These are phyloP conservation scores for Hanseniaspora clermontiae DNA, from an alignment of 805 yeast species.

Conservation along the genomic window DNA sequence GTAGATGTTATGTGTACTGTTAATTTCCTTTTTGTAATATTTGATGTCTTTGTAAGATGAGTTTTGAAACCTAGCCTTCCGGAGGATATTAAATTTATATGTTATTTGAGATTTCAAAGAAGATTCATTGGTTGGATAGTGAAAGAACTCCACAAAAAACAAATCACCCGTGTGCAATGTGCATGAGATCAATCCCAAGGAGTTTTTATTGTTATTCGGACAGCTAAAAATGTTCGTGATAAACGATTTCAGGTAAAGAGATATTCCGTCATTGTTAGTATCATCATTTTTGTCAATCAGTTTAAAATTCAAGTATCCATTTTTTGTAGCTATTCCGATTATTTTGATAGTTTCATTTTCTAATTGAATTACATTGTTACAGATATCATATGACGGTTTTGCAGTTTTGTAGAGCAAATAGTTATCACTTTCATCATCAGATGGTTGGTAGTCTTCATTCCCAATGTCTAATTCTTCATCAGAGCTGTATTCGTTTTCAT, in stretches of 20 bases:
- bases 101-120: background rate
- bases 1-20: background rate
- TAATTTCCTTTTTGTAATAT: background rate
- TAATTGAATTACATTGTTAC: background rate
- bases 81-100: conserved; percentile 1
- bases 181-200: background rate
- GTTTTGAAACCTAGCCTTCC: conserved; percentile 8
- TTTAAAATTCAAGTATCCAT: conserved; percentile 10
- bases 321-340: conserved; percentile 3
- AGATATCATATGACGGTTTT: background rate
- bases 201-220: background rate
- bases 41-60: conserved; percentile 1
- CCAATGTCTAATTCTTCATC: background rate
- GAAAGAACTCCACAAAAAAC: conserved; percentile 1
- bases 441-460: background rate
- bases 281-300: background rate
- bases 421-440: conserved; percentile 9
- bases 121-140: background rate
- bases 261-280: conserved; percentile 1
- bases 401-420: background rate
- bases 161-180: conserved; percentile 1
- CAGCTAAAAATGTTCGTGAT: background rate
- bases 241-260: background rate
- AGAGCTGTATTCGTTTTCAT: background rate
- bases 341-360: background rate